Evolutionary conservation across 1,284 basidiomycete genomes (phyloP), one percentile per base, ranked within the genome.

Genomic region (Cryptococcus amylolentus): DNA sequence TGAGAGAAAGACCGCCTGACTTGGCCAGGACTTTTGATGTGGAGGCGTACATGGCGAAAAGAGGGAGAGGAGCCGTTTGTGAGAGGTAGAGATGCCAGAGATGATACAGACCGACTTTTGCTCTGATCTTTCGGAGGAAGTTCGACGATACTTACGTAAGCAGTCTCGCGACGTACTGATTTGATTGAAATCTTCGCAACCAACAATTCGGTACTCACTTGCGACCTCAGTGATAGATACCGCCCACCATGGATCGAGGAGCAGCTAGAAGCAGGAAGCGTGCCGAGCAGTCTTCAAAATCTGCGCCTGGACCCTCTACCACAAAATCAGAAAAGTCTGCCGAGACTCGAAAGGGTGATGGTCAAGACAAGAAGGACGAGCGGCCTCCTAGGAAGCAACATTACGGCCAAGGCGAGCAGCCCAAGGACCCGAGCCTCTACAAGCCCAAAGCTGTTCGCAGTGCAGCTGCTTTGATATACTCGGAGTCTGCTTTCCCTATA

Each of bases 371-470:
- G 7, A 42, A 42, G 35, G 14, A 45, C 27, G 31, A 18, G 37
- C 55, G 27, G 38, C 49, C 52, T 40, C 18, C 12, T 35, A 51
- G 40, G 14, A 26, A 44, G 41, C 23, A 38, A 46, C 48, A 26
- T 26, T 26, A 47, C 3, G 40, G 42, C 14, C 9, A 27, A 43
- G 38, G 47, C 47, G 42, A 54, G 54, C 52, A 56, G 40, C 39
- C 55, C 20, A 37, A 54, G 26, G 69, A 71, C 49, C 69, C 70
- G 4, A 65, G 60, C 31, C 59, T 61, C 35, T 76, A 70, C 60
- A 64, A 62, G 43, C 62, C 73, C 16, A 76, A 76, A 62, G 73
- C 73, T 5, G 68, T 76, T 50, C 67, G 72, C 3, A 62, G 63
- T 3, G 54, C 71, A 6, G 56, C 64, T 2, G 72, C 73, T 6